Conservation (phyloP, 2,329 filamentous ascomycete species). For the Xylaria sp. region DNA sequence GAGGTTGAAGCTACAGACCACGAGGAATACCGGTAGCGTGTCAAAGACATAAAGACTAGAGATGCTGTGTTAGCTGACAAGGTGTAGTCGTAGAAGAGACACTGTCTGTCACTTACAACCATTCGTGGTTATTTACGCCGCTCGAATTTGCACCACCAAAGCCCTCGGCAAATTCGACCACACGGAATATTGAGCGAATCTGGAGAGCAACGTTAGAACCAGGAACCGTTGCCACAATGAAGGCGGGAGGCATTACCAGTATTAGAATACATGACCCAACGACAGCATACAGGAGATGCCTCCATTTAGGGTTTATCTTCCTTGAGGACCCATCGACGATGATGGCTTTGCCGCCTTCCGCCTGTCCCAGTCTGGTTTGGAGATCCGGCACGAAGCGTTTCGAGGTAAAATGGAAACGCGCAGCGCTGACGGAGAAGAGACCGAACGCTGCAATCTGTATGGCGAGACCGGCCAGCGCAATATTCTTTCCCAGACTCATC, state of each 20-base stretch:
- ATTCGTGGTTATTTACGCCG: slow-evolving; percentile 32
- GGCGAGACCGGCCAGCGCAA: slow-evolving; percentile 45
- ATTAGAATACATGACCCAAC: slow-evolving; percentile 37
- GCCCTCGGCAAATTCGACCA: slow-evolving; percentile 36
- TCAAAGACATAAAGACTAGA: slow-evolving; percentile 37
- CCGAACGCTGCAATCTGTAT: slow-evolving; percentile 50
- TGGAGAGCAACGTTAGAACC: slow-evolving; percentile 13
- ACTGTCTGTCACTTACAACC: slow-evolving; percentile 32
- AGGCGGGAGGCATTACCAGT: slow-evolving; percentile 24
- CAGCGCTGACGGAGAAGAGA: slow-evolving; percentile 48
- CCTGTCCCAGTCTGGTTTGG: slow-evolving; percentile 32
- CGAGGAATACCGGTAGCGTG: slow-evolving; percentile 35
- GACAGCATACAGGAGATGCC: slow-evolving; percentile 39
- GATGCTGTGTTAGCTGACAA: slow-evolving; percentile 6
- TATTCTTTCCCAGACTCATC: slow-evolving; percentile 40
- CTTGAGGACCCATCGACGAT: slow-evolving; percentile 22
- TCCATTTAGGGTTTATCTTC: slow-evolving; percentile 39
- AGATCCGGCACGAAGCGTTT: slow-evolving; percentile 39
- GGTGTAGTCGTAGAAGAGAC: background rate
- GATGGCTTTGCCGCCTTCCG: slow-evolving; percentile 39
- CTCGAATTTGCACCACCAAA: slow-evolving; percentile 14
- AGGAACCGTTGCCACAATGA: background rate
- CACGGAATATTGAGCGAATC: slow-evolving; percentile 38
- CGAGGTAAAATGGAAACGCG: slow-evolving; percentile 51
- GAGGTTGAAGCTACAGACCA: slow-evolving; percentile 33